phyloP scores from a whole-genome alignment of 352 stramenopile species.

The Hyaloperonospora arabidopsidis region DNA sequence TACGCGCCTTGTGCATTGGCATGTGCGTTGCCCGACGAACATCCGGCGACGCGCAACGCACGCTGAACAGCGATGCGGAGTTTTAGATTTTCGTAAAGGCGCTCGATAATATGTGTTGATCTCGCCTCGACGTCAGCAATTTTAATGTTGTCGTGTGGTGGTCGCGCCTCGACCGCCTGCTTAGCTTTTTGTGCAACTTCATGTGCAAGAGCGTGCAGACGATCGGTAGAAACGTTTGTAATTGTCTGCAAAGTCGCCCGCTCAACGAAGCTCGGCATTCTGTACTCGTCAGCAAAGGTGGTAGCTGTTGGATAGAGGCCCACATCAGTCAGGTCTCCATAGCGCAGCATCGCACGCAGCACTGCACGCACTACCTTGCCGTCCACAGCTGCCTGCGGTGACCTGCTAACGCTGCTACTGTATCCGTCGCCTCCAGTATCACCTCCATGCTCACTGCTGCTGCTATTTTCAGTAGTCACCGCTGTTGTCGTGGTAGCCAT shows the following conservation, averaged over 20 bases:
- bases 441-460: constrained; percentile 37
- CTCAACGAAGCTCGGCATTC: constrained; percentile 65
- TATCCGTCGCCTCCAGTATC: constrained; percentile 27
- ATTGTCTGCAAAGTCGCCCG: constrained; percentile 46
- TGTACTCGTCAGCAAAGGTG: constrained; percentile 72
- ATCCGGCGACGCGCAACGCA: constrained; percentile 43
- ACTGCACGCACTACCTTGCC: constrained; percentile 64
- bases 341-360: constrained; percentile 62
- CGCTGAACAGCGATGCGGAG: constrained; percentile 75
- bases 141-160: constrained; percentile 67
- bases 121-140: constrained; percentile 70
- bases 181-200: constrained; percentile 58
- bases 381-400: constrained; percentile 26
- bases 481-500: constrained; percentile 18
- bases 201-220: constrained; percentile 43
- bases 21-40: constrained; percentile 31
- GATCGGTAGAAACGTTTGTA: constrained; percentile 52
- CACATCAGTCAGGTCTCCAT: constrained; percentile 72
- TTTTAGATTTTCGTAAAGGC: constrained; percentile 82
- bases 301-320: constrained; percentile 40
- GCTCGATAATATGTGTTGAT: constrained; percentile 67
- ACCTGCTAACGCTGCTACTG: constrained; percentile 29
- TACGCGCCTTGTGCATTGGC: constrained; percentile 55
- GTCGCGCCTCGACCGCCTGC: constrained; percentile 37
- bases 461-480: constrained; percentile 18